Evolutionary conservation across 2,329 filamentous ascomycete genomes (phyloP), one percentile per base, ranked within the genome.

Genomic region (Monosporascus cannonballus): DNA sequence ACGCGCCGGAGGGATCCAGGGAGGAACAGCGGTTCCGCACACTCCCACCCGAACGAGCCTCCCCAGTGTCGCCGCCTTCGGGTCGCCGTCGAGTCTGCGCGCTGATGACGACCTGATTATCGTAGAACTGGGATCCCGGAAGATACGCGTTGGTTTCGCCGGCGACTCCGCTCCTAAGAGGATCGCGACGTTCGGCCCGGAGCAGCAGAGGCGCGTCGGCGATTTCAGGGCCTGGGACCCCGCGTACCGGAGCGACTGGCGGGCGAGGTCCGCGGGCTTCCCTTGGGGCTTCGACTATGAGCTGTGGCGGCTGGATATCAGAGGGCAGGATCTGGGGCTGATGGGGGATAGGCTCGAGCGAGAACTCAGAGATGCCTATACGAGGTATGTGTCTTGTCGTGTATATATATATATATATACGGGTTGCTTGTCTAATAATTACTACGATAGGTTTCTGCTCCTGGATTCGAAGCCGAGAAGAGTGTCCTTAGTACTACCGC

Each of bases 301-400:
- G 73, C 75, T 97, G 41, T 99, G 92, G 86, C 79, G 79, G 52
- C 79, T 83, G 61, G 89, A 97, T 66, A 63, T 96, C 54, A 79
- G 85, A 50, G 76, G 82, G 9, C 67, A 89, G 14, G 89, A 97
- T 64, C 67, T 96, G 54, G 90, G 86, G 0, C 72, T 97, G 47
- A 81, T 96, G 1, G 84, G 87, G 57, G 93, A 97, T 68, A 93
- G 89, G 70, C 78, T 99, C 50, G 94, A 96, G 68, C 80, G 91
- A 50, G 83, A 86, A 6, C 71, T 97, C 62, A 80, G 91, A 50
- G 89, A 93, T 61, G 86, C 88, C 11, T 92, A 94, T 66, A 87
- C 86, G 57, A 92, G 87, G 78, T 91, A 80, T 65, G 78, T 84
- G 50, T 82, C 20, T 14, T 17, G 30, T 34, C 30, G 4, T 34